Conservation (phyloP, 2,329 filamentous ascomycete genomes). For the Curvularia eragrostidis region DNA sequence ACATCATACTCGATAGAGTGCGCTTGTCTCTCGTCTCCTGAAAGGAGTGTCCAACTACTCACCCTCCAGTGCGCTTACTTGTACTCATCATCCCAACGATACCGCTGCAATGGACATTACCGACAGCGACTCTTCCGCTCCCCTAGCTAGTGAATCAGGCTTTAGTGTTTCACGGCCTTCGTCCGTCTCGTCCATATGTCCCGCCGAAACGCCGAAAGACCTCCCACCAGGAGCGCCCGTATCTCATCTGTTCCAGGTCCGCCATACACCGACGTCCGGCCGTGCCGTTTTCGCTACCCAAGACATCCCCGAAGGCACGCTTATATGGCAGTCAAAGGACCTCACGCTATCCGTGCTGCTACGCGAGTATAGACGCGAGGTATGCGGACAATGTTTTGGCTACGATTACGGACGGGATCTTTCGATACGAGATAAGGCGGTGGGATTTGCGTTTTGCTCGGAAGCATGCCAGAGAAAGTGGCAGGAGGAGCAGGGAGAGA, state of each 20-base stretch:
- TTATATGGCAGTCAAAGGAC: conserved; percentile 48
- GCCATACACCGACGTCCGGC: conserved; percentile 52
- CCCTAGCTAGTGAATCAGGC: conserved; percentile 18
- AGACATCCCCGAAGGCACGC: conserved; percentile 44
- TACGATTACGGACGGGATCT: conserved; percentile 55
- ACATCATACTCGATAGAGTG: conserved; percentile 2
- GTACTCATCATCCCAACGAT: conserved; percentile 11
- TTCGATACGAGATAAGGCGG: conserved; percentile 45
- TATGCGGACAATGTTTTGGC: conserved; percentile 56
- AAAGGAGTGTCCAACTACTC: neutral
- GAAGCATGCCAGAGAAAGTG: conserved; percentile 47
- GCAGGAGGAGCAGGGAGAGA: conserved; percentile 35
- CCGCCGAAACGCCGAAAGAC: conserved; percentile 10
- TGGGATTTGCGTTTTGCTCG: conserved; percentile 55
- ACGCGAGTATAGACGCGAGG: conserved; percentile 57
- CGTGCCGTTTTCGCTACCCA: conserved; percentile 54
- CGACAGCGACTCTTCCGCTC: conserved; percentile 18
- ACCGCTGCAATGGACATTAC: conserved; percentile 16
- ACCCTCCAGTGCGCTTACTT: neutral
- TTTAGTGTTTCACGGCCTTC: conserved; percentile 25
- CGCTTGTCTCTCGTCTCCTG: conserved; percentile 9
- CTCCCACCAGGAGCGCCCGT: conserved; percentile 34
- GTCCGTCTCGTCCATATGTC: conserved; percentile 21
- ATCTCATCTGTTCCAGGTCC: conserved; percentile 47
- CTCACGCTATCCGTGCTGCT: conserved; percentile 52